phyloP scores from a whole-genome alignment of 768 basidiomycete genomes.

The Lactarius sanguifluus region DNA sequence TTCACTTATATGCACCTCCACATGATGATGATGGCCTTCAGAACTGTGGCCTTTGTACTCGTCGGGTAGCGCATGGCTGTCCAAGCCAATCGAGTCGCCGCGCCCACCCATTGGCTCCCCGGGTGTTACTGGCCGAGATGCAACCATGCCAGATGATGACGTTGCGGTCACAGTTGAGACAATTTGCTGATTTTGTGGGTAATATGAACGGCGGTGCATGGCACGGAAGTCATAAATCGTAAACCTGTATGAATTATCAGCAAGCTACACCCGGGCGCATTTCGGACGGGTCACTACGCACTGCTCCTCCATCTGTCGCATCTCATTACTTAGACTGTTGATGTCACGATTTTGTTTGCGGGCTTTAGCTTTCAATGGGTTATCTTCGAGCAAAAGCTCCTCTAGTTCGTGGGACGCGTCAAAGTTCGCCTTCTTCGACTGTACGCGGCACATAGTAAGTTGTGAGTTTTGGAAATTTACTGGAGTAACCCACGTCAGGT shows the following conservation, averaged over 20 bases:
- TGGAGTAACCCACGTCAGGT: constrained; percentile 66
- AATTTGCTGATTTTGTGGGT: constrained; percentile 74
- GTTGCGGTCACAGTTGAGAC: constrained; percentile 68
- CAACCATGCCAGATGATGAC: constrained; percentile 65
- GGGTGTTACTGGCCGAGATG: constrained; percentile 76
- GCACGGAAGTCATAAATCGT: constrained; percentile 90
- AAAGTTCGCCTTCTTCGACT: constrained; percentile 99
- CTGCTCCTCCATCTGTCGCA: constrained; percentile 99
- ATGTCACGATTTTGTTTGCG: constrained; percentile 88
- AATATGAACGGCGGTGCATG: constrained; percentile 90
- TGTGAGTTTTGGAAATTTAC: constrained; percentile 17
- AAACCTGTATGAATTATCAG: constrained; percentile 53
- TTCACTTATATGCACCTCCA: constrained; percentile 16
- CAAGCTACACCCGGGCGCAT: constrained; percentile 11
- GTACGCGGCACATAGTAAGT: constrained; percentile 10
- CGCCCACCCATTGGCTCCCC: constrained; percentile 10
- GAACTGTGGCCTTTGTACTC: constrained; percentile 18
- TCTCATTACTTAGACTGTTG: constrained; percentile 79
- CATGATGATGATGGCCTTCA: constrained; percentile 16
- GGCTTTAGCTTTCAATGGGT: constrained; percentile 92
- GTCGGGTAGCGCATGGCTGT: constrained; percentile 15
- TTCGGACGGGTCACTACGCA: constrained; percentile 41
- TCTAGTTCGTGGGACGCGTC: constrained; percentile 98
- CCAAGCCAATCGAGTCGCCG: constrained; percentile 27
- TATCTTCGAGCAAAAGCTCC: constrained; percentile 93